Conservation (phyloP, 2,329 filamentous ascomycete species). For the Fusarium sp. region DNA sequence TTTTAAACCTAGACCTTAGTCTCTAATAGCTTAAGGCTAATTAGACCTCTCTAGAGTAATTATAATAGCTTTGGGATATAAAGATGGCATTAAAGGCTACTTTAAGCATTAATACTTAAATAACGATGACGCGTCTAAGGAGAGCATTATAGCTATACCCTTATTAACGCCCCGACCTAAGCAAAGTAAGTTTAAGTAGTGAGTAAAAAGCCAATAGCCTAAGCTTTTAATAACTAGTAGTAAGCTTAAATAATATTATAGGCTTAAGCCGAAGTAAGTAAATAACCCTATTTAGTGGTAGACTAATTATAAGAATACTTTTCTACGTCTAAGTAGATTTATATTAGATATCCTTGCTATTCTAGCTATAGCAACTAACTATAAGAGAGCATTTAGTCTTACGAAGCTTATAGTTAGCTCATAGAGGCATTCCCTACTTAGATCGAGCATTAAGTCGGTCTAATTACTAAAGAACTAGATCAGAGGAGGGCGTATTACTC, state of each 20-base stretch:
- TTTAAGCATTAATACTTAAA: background rate
- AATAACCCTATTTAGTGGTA: background rate
- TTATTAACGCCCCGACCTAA: no score
- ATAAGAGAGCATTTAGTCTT: background rate
- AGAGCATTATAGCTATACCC: no score
- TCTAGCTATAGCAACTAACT: background rate
- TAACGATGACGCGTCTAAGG: no score
- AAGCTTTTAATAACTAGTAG: no score
- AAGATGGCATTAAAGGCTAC: constrained; percentile 15
- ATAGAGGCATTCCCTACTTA: background rate
- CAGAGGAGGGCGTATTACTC: background rate
- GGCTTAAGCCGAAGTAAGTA: background rate
- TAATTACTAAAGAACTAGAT: background rate
- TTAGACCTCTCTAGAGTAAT: constrained; percentile 12
- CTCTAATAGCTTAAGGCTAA: constrained; percentile 9
- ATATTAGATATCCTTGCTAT: background rate
- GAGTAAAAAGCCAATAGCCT: no score
- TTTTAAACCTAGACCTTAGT: constrained; percentile 16
- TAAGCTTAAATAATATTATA: background rate
- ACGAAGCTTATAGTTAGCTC: background rate
- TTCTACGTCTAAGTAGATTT: background rate
- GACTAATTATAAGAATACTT: background rate
- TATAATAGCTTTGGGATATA: constrained; percentile 11
- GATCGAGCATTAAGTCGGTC: background rate
- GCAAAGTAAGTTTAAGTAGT: no score